Evolutionary conservation across 177 flowering plant genomes (phyloP).

Genomic region (Telopea speciosissima): DNA sequence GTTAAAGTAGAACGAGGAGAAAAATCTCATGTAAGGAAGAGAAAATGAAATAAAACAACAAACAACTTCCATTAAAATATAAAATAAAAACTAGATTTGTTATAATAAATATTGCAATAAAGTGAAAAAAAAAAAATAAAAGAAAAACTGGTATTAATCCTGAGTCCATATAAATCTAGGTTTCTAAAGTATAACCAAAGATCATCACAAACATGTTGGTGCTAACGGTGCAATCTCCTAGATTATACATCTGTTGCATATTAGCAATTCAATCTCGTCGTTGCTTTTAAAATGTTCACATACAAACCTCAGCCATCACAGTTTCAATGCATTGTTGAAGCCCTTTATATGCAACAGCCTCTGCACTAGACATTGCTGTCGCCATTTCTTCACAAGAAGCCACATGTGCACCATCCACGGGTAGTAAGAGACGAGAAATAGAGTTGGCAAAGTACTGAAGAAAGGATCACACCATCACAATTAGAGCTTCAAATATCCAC

Average conservation of each 20-base stretch:
- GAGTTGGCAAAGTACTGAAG: slow-evolving; percentile 88
- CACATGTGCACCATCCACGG: slow-evolving; percentile 99
- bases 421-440: slow-evolving; percentile 83
- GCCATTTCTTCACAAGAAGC: slow-evolving; percentile 98
- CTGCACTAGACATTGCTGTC: slow-evolving; percentile 92
- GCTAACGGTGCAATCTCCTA: not conserved
- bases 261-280: not conserved
- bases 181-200: not conserved
- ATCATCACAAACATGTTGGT: not conserved
- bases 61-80: not conserved
- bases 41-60: not conserved
- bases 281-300: slow-evolving; percentile 3
- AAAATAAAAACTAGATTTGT: not conserved
- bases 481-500: not conserved
- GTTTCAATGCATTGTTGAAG: slow-evolving; percentile 98
- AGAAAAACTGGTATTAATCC: not conserved
- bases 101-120: not conserved
- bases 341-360: slow-evolving; percentile 93
- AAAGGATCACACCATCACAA: not conserved
- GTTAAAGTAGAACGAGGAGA: not conserved
- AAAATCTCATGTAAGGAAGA: not conserved
- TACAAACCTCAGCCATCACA: slow-evolving; percentile 95
- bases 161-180: not conserved
- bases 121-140: too few relatives aligned
- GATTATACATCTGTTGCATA: not conserved